phyloP scores from a whole-genome alignment of 768 basidiomycete species.

The Rhodosporidiobolus odoratus region DNA sequence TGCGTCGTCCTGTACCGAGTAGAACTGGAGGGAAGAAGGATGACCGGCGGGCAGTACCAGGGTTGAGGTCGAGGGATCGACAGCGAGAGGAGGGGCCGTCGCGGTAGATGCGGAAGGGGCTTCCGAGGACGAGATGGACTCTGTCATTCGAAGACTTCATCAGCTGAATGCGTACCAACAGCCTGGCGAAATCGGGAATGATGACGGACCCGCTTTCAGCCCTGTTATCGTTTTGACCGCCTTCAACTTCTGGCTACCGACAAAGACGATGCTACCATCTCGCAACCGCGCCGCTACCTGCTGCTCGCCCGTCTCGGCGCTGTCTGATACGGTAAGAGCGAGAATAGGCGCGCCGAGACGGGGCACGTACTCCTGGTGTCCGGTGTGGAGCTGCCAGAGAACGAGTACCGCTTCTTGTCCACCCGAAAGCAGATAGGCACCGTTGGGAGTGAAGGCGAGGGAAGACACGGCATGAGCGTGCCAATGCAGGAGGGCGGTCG shows the following conservation, averaged over 20 bases:
- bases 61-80: conserved; percentile 63
- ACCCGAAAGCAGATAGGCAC: conserved; percentile 85
- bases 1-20: conserved; percentile 65
- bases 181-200: conserved; percentile 1
- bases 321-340: conserved; percentile 56
- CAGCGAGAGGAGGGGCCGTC: conserved; percentile 60
- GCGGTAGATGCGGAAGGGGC: conserved; percentile 2
- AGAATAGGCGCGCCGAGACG: conserved; percentile 81
- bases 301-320: conserved; percentile 57
- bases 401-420: conserved; percentile 96
- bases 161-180: too few relatives aligned
- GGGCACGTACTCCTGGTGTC: conserved; percentile 85
- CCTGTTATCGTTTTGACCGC: conserved; percentile 67
- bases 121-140: conserved; percentile 48
- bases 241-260: conserved; percentile 66
- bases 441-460: conserved; percentile 78
- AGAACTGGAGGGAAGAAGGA: conserved; percentile 88
- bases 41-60: conserved; percentile 88
- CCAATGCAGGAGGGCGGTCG: conserved; percentile 88
- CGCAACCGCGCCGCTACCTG: conserved; percentile 77
- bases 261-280: conserved; percentile 73
- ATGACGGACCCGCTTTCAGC: conserved; percentile 65
- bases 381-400: conserved; percentile 87
- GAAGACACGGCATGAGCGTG: conserved; percentile 90
- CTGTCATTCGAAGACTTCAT: too few relatives aligned